These are phyloP conservation scores for Aspergillus costaricaensis DNA, from an alignment of 2,329 filamentous ascomycete genomes.

Conservation along the genomic window DNA sequence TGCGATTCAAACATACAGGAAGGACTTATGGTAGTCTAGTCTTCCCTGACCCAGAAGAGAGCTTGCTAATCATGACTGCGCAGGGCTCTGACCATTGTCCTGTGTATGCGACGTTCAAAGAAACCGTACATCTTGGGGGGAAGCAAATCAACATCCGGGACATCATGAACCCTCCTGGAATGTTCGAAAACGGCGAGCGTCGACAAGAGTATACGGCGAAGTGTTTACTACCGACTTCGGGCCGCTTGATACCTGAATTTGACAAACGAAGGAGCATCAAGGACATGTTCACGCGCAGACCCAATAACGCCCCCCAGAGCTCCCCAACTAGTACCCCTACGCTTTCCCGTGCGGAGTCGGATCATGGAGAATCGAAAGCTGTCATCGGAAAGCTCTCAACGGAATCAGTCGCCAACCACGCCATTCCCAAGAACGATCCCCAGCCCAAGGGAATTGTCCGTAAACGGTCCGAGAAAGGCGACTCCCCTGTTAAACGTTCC, in stretches of 20 bases:
- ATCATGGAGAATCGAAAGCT: constrained; percentile 1
- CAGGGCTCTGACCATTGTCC: constrained; percentile 94
- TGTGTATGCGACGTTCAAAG: constrained; percentile 74
- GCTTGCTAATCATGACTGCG: constrained; percentile 21
- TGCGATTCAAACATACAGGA: constrained; percentile 83
- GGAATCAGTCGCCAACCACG: background rate
- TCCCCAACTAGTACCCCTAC: constrained; percentile 11
- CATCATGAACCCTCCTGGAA: constrained; percentile 73
- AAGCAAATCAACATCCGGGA: constrained; percentile 62
- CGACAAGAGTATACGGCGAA: constrained; percentile 66
- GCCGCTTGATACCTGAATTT: constrained; percentile 84
- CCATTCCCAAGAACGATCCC: background rate
- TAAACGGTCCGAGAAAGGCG: constrained; percentile 43
- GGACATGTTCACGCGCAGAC: constrained; percentile 80
- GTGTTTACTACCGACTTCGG: constrained; percentile 71
- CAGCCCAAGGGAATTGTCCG: constrained; percentile 26
- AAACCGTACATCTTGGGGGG: constrained; percentile 58
- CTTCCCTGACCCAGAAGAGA: background rate
- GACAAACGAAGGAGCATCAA: constrained; percentile 80
- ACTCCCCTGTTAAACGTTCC: constrained; percentile 50
- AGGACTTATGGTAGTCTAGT: constrained; percentile 67
- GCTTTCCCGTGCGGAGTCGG: background rate
- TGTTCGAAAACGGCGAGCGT: constrained; percentile 69
- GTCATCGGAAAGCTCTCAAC: background rate
- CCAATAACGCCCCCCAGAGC: constrained; percentile 30